Conservation (phyloP, 2,329 filamentous ascomycete genomes). For the Biscogniauxia mediterranea region DNA sequence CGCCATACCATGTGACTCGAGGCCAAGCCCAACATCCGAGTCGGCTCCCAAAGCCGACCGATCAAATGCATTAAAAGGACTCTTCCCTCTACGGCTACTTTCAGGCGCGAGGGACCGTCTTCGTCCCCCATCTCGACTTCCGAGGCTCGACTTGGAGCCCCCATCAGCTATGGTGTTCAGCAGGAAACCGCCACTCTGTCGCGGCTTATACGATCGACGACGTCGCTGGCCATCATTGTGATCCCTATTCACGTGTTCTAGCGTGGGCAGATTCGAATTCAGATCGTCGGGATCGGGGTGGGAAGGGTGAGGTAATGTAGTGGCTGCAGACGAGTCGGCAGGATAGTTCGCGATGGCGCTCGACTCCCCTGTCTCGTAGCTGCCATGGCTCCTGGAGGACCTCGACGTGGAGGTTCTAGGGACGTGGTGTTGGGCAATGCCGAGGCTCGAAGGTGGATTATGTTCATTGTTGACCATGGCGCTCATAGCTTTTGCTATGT, state of each 20-base stretch:
- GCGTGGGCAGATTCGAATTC: slow-evolving; percentile 14
- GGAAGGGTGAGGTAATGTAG: not conserved
- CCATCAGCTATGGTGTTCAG: slow-evolving; percentile 40
- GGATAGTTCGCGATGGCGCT: slow-evolving; percentile 36
- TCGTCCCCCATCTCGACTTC: slow-evolving; percentile 32
- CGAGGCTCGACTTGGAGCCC: slow-evolving; percentile 10
- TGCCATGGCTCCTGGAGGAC: slow-evolving; percentile 33
- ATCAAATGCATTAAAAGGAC: slow-evolving; percentile 18
- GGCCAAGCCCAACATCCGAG: slow-evolving; percentile 10
- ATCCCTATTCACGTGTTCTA: slow-evolving; percentile 16
- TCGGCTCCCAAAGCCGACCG: slow-evolving; percentile 6
- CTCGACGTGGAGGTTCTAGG: slow-evolving; percentile 29
- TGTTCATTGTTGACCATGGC: slow-evolving; percentile 35
- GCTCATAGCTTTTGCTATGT: slow-evolving; percentile 13
- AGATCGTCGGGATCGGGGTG: slow-evolving; percentile 9
- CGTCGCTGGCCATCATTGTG: slow-evolving; percentile 22
- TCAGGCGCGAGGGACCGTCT: slow-evolving; percentile 30
- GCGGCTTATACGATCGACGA: slow-evolving; percentile 40
- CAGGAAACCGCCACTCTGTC: slow-evolving; percentile 51
- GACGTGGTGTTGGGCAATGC: slow-evolving; percentile 18
- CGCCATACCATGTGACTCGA: slow-evolving; percentile 16
- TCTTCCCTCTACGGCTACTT: slow-evolving; percentile 29
- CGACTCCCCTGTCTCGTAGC: slow-evolving; percentile 46
- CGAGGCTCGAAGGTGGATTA: slow-evolving; percentile 26
- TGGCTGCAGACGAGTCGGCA: slow-evolving; percentile 19